These are phyloP conservation scores for Plasmopara muralis DNA, from an alignment of 352 stramenopile genomes.

Conservation along the genomic window DNA sequence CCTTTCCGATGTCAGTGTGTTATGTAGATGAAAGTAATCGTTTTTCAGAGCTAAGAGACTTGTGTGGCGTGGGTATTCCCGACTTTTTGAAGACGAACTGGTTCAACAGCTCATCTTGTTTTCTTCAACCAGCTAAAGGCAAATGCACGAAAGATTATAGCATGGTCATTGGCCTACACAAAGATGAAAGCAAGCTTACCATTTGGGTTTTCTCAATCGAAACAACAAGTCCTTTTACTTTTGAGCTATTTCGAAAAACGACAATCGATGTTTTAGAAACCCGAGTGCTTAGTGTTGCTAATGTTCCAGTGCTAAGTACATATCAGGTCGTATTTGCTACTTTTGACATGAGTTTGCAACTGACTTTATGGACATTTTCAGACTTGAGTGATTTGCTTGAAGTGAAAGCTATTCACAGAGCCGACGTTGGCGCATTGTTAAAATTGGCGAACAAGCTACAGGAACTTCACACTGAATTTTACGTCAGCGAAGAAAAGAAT, in stretches of 20 bases:
- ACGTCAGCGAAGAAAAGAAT: constrained; percentile 26
- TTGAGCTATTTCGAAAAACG: constrained; percentile 44
- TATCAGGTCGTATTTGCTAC: constrained; percentile 46
- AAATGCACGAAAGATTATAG: constrained; percentile 49
- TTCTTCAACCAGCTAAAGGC: constrained; percentile 19
- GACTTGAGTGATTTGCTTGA: constrained; percentile 44
- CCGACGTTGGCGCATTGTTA: constrained; percentile 34
- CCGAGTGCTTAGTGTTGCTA: constrained; percentile 30
- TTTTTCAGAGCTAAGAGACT: constrained; percentile 18
- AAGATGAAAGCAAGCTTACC: constrained; percentile 28
- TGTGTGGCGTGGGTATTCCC: constrained; percentile 33
- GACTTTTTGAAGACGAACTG: constrained; percentile 53
- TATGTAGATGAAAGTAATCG: constrained; percentile 28
- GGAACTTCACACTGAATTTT: constrained; percentile 34
- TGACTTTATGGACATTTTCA: constrained; percentile 54
- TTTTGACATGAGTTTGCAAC: constrained; percentile 29
- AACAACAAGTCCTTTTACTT: constrained; percentile 4
- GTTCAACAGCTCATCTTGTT: constrained; percentile 35
- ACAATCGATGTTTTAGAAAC: constrained; percentile 25
- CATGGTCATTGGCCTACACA: constrained; percentile 45
- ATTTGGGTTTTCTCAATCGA: constrained; percentile 60
- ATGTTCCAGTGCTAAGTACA: constrained; percentile 35
- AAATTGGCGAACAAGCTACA: constrained; percentile 12
- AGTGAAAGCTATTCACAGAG: constrained; percentile 34
- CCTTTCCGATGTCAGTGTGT: constrained; percentile 13